These are phyloP conservation scores for Ustilago trichophora DNA, from an alignment of 1,284 basidiomycete species.

Conservation along the genomic window DNA sequence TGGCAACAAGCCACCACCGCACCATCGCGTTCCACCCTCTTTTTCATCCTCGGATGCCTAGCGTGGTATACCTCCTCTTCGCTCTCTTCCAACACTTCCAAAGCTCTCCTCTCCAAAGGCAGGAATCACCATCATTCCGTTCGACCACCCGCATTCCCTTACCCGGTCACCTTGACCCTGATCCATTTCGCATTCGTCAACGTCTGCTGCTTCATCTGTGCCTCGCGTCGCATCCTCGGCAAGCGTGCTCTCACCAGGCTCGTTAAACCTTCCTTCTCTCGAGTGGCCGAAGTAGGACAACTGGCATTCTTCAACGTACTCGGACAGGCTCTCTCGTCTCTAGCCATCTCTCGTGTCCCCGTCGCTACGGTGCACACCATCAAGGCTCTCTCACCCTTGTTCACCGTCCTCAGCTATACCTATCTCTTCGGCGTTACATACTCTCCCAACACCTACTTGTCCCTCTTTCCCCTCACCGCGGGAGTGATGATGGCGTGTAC, in stretches of 20 bases:
- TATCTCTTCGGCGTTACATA: constrained; percentile 92
- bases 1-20: no score
- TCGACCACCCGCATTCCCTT: constrained; percentile 74
- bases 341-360: constrained; percentile 93
- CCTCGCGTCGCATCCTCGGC: constrained; percentile 40
- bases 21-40: constrained; percentile 26
- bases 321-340: constrained; percentile 96
- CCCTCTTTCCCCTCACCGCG: constrained; percentile 89
- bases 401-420: constrained; percentile 94
- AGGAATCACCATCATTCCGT: neutral
- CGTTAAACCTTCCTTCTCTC: constrained; percentile 74
- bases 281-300: constrained; percentile 81
- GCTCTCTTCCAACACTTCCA: constrained; percentile 86
- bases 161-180: constrained; percentile 92
- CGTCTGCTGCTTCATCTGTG: constrained; percentile 77
- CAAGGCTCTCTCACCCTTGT: constrained; percentile 92
- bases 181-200: constrained; percentile 96
- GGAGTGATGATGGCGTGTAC: constrained; percentile 98
- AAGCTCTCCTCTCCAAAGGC: constrained; percentile 76
- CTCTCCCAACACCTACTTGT: constrained; percentile 87
- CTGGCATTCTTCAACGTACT: constrained; percentile 91
- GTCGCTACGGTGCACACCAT: constrained; percentile 92
- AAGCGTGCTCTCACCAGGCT: constrained; percentile 55
- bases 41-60: constrained; percentile 54
- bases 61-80: constrained; percentile 74